A percentile compares a stretch with the other conserved stretches of the same genome.
phyloP scores from a whole-genome alignment of 805 yeast genomes.

The Ogataea populi-albae region DNA sequence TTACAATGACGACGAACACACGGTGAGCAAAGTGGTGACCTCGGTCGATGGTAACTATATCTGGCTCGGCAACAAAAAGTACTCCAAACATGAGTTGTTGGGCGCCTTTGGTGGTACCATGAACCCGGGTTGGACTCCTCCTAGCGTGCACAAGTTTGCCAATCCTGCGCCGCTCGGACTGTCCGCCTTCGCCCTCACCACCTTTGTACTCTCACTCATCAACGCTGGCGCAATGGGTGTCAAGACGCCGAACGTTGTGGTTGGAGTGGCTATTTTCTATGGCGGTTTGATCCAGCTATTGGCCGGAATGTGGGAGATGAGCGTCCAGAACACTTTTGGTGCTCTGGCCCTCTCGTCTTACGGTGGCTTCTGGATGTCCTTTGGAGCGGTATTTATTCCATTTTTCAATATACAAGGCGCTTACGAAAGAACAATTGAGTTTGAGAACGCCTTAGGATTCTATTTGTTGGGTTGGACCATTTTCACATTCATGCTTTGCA shows the following conservation, averaged over 20 bases:
- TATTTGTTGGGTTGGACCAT: conserved; percentile 62
- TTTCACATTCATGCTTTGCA: conserved; percentile 55
- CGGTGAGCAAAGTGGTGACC: conserved; percentile 34
- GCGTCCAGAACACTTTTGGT: conserved; percentile 75
- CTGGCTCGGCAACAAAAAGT: conserved; percentile 69
- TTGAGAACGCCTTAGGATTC: conserved; percentile 54
- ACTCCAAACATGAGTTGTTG: conserved; percentile 55
- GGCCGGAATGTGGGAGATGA: conserved; percentile 75
- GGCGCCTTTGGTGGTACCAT: conserved; percentile 81
- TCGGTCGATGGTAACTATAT: conserved; percentile 63
- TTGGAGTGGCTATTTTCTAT: conserved; percentile 65
- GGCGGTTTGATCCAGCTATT: conserved; percentile 71
- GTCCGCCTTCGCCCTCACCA: conserved; percentile 66
- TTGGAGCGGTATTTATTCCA: conserved; percentile 61
- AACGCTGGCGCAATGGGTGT: conserved; percentile 71
- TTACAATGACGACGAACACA: conserved; percentile 14
- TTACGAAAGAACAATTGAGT: conserved; percentile 41
- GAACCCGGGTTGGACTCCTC: conserved; percentile 64
- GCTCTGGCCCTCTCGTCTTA: conserved; percentile 58
- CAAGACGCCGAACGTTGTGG: conserved; percentile 54
- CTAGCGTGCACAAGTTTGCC: conserved; percentile 58
- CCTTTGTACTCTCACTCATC: conserved; percentile 61
- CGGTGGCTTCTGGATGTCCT: conserved; percentile 78
- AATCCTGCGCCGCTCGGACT: conserved; percentile 78
- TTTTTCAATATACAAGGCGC: conserved; percentile 57